Conservation (phyloP, 2,329 filamentous ascomycete species). For the Cordyceps militaris region DNA sequence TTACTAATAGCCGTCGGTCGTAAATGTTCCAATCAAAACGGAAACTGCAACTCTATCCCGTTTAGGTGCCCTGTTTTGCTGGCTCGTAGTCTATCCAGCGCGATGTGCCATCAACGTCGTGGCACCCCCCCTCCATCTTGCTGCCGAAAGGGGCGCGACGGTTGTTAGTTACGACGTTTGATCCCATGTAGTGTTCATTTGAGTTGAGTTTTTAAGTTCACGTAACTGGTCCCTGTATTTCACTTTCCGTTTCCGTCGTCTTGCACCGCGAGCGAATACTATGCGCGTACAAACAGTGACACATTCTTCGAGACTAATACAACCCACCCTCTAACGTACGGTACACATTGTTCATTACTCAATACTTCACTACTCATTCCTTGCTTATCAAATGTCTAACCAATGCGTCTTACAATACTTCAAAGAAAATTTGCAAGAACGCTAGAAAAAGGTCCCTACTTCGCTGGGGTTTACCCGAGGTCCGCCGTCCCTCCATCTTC, state of each 20-base stretch:
- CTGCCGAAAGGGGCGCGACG: not conserved
- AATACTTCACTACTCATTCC: not conserved
- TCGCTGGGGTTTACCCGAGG: not conserved
- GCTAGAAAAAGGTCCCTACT: not conserved
- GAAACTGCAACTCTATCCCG: not conserved
- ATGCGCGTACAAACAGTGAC: not conserved
- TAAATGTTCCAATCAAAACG: not conserved
- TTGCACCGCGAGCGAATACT: no score
- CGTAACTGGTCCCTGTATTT: no score
- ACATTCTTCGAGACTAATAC: not conserved
- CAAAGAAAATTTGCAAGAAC: not conserved
- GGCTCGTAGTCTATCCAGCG: not conserved
- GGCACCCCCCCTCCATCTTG: not conserved
- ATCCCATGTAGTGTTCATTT: not conserved
- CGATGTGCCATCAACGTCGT: not conserved
- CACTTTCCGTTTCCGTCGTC: no score
- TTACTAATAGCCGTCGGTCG: no score
- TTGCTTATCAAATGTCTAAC: no score
- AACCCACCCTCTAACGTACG: no score
- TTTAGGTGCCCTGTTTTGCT: not conserved
- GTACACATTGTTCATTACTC: no score
- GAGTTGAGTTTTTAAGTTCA: no score
- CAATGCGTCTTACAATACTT: no score
- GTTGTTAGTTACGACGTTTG: not conserved
- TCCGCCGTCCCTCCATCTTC: not conserved